A percentile compares a stretch with the other conserved stretches of the same genome.
Conservation (phyloP, 352 stramenopile genomes). For the Phytophthora kernoviae region DNA sequence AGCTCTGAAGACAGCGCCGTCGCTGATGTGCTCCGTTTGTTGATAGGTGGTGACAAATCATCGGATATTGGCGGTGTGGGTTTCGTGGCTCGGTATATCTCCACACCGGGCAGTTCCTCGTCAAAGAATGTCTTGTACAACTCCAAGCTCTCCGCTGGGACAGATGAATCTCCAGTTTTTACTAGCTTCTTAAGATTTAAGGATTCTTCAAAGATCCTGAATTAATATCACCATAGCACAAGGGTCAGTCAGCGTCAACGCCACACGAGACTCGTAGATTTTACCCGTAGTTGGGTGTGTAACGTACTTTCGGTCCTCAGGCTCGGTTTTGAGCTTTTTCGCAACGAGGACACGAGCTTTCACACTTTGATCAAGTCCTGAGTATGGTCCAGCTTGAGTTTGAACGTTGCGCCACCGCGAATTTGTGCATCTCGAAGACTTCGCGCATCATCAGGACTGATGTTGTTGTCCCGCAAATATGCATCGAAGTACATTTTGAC, state of each 20-base stretch:
- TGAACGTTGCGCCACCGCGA: constrained; percentile 79
- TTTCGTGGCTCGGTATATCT: constrained; percentile 44
- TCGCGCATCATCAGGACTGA: constrained; percentile 69
- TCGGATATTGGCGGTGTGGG: background rate
- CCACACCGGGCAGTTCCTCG: constrained; percentile 62
- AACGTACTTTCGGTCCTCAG: constrained; percentile 61
- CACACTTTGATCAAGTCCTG: constrained; percentile 80
- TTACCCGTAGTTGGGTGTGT: too few relatives aligned
- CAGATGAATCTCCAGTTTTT: constrained; percentile 47
- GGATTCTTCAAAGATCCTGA: constrained; percentile 70
- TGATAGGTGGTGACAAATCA: constrained; percentile 27
- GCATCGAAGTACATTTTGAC: constrained; percentile 83
- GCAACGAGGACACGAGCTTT: constrained; percentile 80
- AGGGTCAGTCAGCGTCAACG: background rate
- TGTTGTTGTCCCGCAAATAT: constrained; percentile 79
- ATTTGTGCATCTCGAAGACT: constrained; percentile 69
- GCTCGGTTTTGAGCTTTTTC: constrained; percentile 77
- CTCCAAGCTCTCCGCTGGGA: constrained; percentile 70
- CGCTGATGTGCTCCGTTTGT: constrained; percentile 29
- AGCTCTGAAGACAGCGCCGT: constrained; percentile 33
- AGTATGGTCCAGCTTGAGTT: constrained; percentile 77
- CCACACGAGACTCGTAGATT: background rate
- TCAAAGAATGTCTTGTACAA: constrained; percentile 87
- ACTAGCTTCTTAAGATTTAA: constrained; percentile 76
- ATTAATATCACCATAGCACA: background rate